Base-by-base conservation (phyloP, 768 basidiomycete genomes). In the Xanthoconium purpureum region DNA sequence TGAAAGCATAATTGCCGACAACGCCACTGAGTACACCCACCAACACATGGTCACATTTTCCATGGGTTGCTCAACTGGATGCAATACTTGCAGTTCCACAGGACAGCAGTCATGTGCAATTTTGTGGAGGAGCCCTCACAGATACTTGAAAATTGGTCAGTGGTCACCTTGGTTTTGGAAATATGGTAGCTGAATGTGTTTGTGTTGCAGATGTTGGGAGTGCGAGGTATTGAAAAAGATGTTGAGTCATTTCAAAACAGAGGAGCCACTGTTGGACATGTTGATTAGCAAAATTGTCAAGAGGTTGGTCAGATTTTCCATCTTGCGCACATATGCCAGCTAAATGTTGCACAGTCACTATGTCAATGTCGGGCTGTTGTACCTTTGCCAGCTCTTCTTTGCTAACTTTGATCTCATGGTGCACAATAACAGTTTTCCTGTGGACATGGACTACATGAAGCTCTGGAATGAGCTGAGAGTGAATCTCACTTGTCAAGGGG, bases 61-160 rank as follows among this genome's bases (percentile, higher is more conserved):
- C 84, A 86, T 61, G 83, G 81, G 12, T 71, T 95, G 45, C 72
- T 91, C 47, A 87, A 84, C 63, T 77, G 74, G 56, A 91, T 89
- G 33, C 81, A 79, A 57, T 93, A 84, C 66, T 73, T 84, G 20
- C 76, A 85, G 15, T 94, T 94, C 82, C 91, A 94, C 61, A 91
- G 92, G 18, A 92, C 89, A 35, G 80, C 82, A 29, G 87, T 89
- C 28, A 86, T 87, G 8, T 73, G 87, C 8, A 91, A 93, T 70
- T 92, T 92, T 59, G 91, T 92, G 10, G 91, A 94, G 72, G 92
- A 91, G 3, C 93, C 93, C 0, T 88, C 87, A 17, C 91, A 95
- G 74, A 94, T 94, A 93, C 75, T 94, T 57, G 93, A 95, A 73
- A 91, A 94, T 65, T 94, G 92, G 92, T 85, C 45, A 17, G 72